Base-by-base conservation (phyloP, 78 protist species). In the Monocercomonoides exilis region DNA sequence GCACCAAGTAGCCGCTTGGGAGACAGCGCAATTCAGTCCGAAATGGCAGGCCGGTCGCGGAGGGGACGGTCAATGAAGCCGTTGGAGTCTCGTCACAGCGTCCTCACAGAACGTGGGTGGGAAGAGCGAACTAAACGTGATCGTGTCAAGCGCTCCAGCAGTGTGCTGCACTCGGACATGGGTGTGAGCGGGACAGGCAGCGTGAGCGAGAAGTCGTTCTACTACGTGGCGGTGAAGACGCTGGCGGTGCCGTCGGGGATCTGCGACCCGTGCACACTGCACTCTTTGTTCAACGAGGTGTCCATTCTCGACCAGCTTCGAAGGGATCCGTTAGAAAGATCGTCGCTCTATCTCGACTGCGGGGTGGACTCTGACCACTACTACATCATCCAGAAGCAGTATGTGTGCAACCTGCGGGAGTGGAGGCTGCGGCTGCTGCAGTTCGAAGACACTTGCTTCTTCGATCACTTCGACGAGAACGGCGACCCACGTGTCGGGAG, bases 311-410 rank as follows among this genome's bases (percentile, higher is more conserved):
- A 38, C 43, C 2, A 29, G 3, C 44, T 84, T 45, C 0, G 45
- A 3, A 45, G n/a, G 41, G 0, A 0, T 41, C 35, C 42, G 45
- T 4, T 4, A 41, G 82, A 79, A 4, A 33, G 82, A 4, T 43
- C 42, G 85, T 84, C 46, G 1, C 41, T 41, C 81, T 29, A 44
- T 33, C 86, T 84, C 89, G 96, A 93, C 81, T 93, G 89, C 81
- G 97, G 97, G 35, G 90, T 93, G 0, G 94, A 90, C 45, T 88
- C 85, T 38, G 92, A 88, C 46, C n/a, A 90, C 44, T 88, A 84
- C 84, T 93, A 86, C 89, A 64, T 93, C 3, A 95, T 94, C 44
- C 93, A 93, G 97, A 87, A 84, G 43, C 86, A 86, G 21, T 93
- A 93, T 77, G 43, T 63, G 77, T 87, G 90, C 77, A 35, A 70